Conservation (phyloP, 768 basidiomycete species). For the Sporobolomyces phaffii region DNA sequence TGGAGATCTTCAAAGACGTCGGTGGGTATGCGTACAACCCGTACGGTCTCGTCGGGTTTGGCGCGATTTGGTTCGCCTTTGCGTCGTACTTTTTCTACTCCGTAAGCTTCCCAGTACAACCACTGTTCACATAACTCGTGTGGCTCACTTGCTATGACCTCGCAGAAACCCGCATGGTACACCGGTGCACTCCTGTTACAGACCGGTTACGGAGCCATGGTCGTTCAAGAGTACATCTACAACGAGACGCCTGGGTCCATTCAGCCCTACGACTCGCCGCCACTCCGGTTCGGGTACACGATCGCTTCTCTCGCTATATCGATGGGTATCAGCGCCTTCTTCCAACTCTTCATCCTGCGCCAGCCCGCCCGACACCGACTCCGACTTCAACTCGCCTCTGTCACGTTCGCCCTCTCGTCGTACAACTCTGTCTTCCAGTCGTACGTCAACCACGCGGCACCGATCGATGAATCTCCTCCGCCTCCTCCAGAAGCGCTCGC, state of each 20-base stretch:
- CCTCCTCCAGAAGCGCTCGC: constrained; percentile 29
- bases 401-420: constrained; percentile 29
- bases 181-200: constrained; percentile 24
- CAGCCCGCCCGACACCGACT: constrained; percentile 33
- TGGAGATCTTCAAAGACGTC: constrained; percentile 35
- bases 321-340: constrained; percentile 29
- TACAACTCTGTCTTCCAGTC: constrained; percentile 35
- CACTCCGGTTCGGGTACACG: constrained; percentile 29
- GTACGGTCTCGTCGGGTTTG: constrained; percentile 25
- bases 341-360: constrained; percentile 37
- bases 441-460: constrained; percentile 35
- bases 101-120: neutral
- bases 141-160: too few relatives aligned
- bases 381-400: constrained; percentile 26
- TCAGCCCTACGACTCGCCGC: constrained; percentile 16
- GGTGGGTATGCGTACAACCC: constrained; percentile 37
- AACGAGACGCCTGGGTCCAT: constrained; percentile 15
- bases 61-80: constrained; percentile 23
- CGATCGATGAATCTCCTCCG: constrained; percentile 24
- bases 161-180: constrained; percentile 19
- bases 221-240: constrained; percentile 28
- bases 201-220: constrained; percentile 15
- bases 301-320: constrained; percentile 26
- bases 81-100: constrained; percentile 27
- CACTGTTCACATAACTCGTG: neutral